phyloP scores from a whole-genome alignment of 805 yeast species.

The Monosporozyma aerobia region DNA sequence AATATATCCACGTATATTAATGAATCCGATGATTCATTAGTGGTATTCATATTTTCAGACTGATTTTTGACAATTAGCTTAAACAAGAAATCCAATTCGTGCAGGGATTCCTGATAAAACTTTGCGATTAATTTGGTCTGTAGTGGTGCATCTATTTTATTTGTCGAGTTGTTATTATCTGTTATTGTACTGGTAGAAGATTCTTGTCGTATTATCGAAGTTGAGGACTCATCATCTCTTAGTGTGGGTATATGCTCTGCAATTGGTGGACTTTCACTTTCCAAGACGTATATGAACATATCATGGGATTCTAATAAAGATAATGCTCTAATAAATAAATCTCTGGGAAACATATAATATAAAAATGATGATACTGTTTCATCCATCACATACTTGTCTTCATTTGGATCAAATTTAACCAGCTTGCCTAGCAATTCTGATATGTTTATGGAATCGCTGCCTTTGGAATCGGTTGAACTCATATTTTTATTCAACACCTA shows the following conservation, averaged over 20 bases:
- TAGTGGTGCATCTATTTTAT: not conserved
- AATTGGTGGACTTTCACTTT: not conserved
- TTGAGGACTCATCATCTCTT: not conserved
- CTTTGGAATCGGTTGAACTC: not conserved
- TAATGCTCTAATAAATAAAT: slow-evolving; percentile 26
- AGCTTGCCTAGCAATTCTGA: not conserved
- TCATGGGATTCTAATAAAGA: slow-evolving; percentile 28
- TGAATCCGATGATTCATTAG: not conserved
- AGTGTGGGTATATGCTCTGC: not conserved
- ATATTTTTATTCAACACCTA: not conserved
- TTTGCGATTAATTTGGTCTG: not conserved
- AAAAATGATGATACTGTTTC: slow-evolving; percentile 25
- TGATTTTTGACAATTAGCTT: slow-evolving; percentile 18
- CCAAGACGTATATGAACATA: slow-evolving; percentile 26
- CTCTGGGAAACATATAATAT: slow-evolving; percentile 26
- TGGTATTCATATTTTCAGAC: not conserved
- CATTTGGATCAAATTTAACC: not conserved
- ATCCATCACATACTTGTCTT: slow-evolving; percentile 18
- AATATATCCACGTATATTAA: slow-evolving; percentile 25
- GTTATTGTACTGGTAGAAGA: not conserved
- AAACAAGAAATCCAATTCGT: slow-evolving; percentile 9
- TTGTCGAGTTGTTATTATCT: not conserved
- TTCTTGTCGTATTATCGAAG: not conserved
- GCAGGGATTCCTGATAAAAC: slow-evolving; percentile 7
- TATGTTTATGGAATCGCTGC: not conserved